Percentiles rank a stretch among this genome's conserved stretches.
Conservation (phyloP, 1,284 basidiomycete species). For the Nidula niveotomentosa region DNA sequence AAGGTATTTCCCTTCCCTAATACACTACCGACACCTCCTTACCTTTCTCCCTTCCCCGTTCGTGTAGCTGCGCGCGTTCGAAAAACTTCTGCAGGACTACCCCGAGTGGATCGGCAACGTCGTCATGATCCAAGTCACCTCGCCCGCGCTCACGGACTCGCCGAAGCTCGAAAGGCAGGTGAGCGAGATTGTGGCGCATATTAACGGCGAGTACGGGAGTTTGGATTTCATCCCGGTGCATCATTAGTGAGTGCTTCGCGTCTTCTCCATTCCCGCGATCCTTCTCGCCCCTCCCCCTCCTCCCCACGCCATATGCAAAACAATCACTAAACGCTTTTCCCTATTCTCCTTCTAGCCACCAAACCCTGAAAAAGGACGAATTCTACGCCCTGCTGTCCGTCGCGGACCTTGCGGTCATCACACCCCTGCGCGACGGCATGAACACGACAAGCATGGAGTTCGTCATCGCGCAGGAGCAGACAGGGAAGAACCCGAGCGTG, state of each 20-base stretch:
- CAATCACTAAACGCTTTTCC: no score
- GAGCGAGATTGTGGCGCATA: constrained; percentile 93
- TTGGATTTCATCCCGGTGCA: constrained; percentile 99
- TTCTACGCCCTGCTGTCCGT: constrained; percentile 97
- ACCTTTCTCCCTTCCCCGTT: not conserved
- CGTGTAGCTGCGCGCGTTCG: constrained; percentile 85
- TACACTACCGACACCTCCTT: not conserved
- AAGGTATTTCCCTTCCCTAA: constrained; percentile 53
- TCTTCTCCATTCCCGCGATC: not conserved
- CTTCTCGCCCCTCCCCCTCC: not conserved
- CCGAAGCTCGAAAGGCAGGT: constrained; percentile 94
- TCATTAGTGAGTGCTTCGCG: constrained; percentile 83
- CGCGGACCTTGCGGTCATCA: constrained; percentile 95
- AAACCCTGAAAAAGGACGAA: constrained; percentile 96
- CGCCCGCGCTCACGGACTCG: constrained; percentile 92
- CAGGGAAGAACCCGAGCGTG: constrained; percentile 84
- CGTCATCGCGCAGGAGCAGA: constrained; percentile 88
- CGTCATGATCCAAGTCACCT: constrained; percentile 89
- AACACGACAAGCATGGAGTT: constrained; percentile 99
- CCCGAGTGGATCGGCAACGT: constrained; percentile 96
- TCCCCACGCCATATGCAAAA: not conserved
- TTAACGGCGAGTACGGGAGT: constrained; percentile 96
- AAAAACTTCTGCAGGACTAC: constrained; percentile 91
- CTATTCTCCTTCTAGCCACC: constrained; percentile 62
- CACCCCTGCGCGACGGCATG: constrained; percentile 96